Evolutionary conservation across 2,329 filamentous ascomycete genomes (phyloP).

Genomic region (Colletotrichum scovillei): DNA sequence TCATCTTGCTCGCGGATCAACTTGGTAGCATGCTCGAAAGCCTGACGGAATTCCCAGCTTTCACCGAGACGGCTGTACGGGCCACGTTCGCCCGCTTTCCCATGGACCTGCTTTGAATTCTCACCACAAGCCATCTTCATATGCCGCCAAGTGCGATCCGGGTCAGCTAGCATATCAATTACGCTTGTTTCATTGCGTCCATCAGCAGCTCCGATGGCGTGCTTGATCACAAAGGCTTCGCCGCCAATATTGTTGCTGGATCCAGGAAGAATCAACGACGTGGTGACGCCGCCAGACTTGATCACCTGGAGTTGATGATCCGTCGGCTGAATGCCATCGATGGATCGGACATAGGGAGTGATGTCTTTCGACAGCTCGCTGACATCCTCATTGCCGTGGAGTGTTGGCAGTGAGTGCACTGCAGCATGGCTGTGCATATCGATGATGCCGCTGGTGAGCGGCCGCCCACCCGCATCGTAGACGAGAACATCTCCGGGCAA

Average conservation of each 20-base stretch:
- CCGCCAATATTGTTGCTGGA: slow-evolving; percentile 79
- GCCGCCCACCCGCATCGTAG: slow-evolving; percentile 69
- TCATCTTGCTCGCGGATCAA: slow-evolving; percentile 72
- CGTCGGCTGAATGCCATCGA: slow-evolving; percentile 72
- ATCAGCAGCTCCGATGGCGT: slow-evolving; percentile 69
- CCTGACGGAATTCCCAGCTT: slow-evolving; percentile 75
- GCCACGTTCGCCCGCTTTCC: slow-evolving; percentile 62
- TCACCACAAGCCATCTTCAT: slow-evolving; percentile 84
- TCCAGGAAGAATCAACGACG: slow-evolving; percentile 73
- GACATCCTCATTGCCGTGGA: slow-evolving; percentile 66
- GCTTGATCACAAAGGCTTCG: slow-evolving; percentile 77
- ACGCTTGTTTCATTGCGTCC: slow-evolving; percentile 73
- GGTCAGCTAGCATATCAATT: slow-evolving; percentile 73
- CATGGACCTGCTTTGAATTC: slow-evolving; percentile 74
- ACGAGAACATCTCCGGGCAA: slow-evolving; percentile 61
- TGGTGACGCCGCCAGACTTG: slow-evolving; percentile 78
- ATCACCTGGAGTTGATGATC: slow-evolving; percentile 76
- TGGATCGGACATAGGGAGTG: slow-evolving; percentile 75
- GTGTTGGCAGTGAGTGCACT: slow-evolving; percentile 64
- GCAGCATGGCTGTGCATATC: slow-evolving; percentile 79
- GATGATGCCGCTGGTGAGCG: slow-evolving; percentile 75
- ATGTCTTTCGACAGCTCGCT: slow-evolving; percentile 75
- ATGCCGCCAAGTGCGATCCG: slow-evolving; percentile 73
- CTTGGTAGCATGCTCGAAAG: slow-evolving; percentile 70
- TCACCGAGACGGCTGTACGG: slow-evolving; percentile 74